Evolutionary conservation across 2,329 filamentous ascomycete species (phyloP).

Genomic region (Colletotrichum spaethianum): DNA sequence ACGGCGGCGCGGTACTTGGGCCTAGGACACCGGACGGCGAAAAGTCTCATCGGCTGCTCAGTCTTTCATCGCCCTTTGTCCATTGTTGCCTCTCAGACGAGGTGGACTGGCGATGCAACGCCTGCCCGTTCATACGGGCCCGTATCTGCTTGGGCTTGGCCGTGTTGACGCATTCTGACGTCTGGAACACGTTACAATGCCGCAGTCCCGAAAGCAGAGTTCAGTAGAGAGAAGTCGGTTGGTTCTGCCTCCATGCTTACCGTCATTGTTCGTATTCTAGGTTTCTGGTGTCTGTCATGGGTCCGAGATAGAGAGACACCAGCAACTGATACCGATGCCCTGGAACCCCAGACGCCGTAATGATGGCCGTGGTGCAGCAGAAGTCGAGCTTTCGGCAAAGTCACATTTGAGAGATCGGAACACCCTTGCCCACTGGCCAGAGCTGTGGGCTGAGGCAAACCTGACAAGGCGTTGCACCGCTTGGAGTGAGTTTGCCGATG

Average conservation of each 20-base stretch:
- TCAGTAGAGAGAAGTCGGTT: background rate
- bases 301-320: background rate
- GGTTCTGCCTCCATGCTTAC: background rate
- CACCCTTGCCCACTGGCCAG: too few relatives aligned
- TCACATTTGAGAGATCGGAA: too few relatives aligned
- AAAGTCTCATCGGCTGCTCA: background rate
- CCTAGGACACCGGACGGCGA: background rate
- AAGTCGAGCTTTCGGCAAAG: background rate
- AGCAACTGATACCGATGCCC: background rate
- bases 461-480: too few relatives aligned
- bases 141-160: conserved; percentile 7
- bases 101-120: background rate
- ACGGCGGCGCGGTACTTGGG: conserved; percentile 27
- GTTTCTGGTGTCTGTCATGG: background rate
- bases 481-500: too few relatives aligned
- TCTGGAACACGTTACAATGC: background rate
- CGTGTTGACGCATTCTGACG: background rate
- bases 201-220: conserved; percentile 2
- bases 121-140: background rate
- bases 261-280: conserved; percentile 2
- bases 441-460: too few relatives aligned
- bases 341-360: background rate
- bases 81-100: conserved; percentile 5
- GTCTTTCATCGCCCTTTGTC: conserved; percentile 6
- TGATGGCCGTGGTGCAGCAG: background rate